These are phyloP conservation scores for Amanita subjunquillea DNA, from an alignment of 768 basidiomycete genomes.

Conservation along the genomic window DNA sequence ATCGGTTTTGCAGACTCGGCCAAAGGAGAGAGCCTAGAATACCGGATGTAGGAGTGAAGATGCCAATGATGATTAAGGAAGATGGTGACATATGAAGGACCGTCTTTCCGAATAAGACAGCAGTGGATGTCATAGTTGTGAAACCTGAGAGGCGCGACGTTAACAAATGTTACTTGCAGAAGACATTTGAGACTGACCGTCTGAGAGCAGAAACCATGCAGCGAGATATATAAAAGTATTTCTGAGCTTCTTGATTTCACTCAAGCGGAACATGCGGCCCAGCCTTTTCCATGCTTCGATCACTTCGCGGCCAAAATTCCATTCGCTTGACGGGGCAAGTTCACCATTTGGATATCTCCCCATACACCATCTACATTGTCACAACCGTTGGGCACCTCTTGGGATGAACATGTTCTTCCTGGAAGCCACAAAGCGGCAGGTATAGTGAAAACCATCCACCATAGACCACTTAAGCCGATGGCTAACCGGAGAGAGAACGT, in stretches of 20 bases:
- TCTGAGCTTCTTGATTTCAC: slow-evolving; percentile 60
- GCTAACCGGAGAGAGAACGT: slow-evolving; percentile 75
- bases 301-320: slow-evolving; percentile 44
- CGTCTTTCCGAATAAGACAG: slow-evolving; percentile 89
- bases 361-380: slow-evolving; percentile 11
- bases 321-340: slow-evolving; percentile 16
- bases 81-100: slow-evolving; percentile 71
- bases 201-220: slow-evolving; percentile 92
- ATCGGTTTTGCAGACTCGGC: slow-evolving; percentile 60
- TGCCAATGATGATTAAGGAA: slow-evolving; percentile 69
- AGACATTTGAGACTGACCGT: slow-evolving; percentile 38
- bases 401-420: slow-evolving; percentile 14
- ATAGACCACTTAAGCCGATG: slow-evolving; percentile 74
- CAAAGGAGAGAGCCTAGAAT: slow-evolving; percentile 80
- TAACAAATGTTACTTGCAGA: not conserved
- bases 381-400: slow-evolving; percentile 4
- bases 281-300: slow-evolving; percentile 66
- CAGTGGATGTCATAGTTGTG: slow-evolving; percentile 87
- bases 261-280: slow-evolving; percentile 61
- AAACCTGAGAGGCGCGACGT: slow-evolving; percentile 42
- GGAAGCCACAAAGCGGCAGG: slow-evolving; percentile 75
- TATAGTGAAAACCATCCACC: slow-evolving; percentile 81
- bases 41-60: slow-evolving; percentile 68
- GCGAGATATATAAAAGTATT: slow-evolving; percentile 86
- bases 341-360: slow-evolving; percentile 10